A percentile compares a stretch with the other conserved stretches of the same genome.
phyloP scores from a whole-genome alignment of 73 alveolate genomes.

The Stentor coeruleus region DNA sequence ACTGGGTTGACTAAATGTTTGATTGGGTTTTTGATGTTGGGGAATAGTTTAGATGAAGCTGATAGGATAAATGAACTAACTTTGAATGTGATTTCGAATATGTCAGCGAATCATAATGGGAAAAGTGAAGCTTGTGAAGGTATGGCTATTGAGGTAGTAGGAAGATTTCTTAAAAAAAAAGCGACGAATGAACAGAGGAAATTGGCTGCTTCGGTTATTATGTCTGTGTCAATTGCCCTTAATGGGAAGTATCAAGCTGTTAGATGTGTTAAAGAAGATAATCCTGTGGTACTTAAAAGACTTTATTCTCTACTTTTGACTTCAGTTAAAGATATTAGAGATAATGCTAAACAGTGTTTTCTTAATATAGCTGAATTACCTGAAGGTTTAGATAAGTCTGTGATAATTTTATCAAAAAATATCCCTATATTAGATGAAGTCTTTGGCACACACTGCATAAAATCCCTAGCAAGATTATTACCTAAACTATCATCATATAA shows the following conservation, averaged over 20 bases:
- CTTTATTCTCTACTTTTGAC: constrained; percentile 61
- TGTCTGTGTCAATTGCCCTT: constrained; percentile 65
- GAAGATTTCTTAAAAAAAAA: constrained; percentile 65
- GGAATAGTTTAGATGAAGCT: background rate
- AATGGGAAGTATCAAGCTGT: constrained; percentile 64
- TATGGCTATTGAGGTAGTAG: constrained; percentile 65
- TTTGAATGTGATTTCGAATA: constrained; percentile 73
- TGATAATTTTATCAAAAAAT: constrained; percentile 66
- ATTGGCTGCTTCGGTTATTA: constrained; percentile 48
- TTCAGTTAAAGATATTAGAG: constrained; percentile 59
- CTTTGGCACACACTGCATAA: constrained; percentile 75
- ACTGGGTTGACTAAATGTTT: constrained; percentile 66
- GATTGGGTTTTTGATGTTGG: constrained; percentile 17
- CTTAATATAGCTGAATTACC: constrained; percentile 86
- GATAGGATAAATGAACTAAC: constrained; percentile 54
- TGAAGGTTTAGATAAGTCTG: constrained; percentile 83
- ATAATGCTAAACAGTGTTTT: constrained; percentile 68
- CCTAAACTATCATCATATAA: constrained; percentile 69
- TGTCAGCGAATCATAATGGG: constrained; percentile 75
- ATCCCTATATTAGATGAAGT: constrained; percentile 80
- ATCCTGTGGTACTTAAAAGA: constrained; percentile 55
- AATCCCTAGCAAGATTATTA: constrained; percentile 70
- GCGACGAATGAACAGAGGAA: constrained; percentile 36
- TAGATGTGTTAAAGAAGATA: constrained; percentile 40
- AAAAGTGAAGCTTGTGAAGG: constrained; percentile 80